Evolutionary conservation across 345 rosid genomes (phyloP).

Genomic region (Aegle marmelos): DNA sequence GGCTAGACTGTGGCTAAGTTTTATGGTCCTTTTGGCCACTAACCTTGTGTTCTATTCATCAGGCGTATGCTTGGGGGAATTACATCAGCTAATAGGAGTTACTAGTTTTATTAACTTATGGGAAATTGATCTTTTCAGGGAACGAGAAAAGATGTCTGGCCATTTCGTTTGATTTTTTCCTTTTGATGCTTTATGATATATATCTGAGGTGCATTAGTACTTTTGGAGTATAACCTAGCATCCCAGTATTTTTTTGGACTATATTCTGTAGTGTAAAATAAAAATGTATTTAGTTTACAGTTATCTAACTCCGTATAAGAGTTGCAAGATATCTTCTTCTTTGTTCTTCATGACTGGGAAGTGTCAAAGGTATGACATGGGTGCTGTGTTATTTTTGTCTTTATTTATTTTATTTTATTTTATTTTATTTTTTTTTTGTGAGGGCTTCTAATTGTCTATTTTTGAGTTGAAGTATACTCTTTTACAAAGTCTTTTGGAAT

Average conservation of each 20-base stretch:
- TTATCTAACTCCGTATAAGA: background rate
- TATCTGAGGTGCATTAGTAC: background rate
- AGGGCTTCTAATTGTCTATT: background rate
- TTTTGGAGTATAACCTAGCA: background rate
- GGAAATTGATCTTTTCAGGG: background rate
- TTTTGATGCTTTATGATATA: background rate
- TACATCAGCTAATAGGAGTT: background rate
- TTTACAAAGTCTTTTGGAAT: background rate
- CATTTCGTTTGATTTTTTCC: background rate
- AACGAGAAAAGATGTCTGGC: background rate
- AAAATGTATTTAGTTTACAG: background rate
- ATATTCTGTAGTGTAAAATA: background rate
- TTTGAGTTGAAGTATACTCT: background rate
- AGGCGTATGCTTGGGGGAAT: background rate
- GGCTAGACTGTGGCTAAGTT: background rate
- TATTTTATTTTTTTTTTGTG: too few species aligned
- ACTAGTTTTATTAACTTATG: too few species aligned
- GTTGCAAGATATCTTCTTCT: background rate
- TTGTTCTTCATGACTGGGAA: background rate
- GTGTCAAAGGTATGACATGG: background rate
- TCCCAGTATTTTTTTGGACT: background rate
- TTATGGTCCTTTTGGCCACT: background rate
- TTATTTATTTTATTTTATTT: too few species aligned
- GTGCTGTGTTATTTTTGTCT: background rate
- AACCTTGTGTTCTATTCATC: background rate